Conservation (phyloP, 805 yeast species). For the Monosporozyma yasuniensis region DNA sequence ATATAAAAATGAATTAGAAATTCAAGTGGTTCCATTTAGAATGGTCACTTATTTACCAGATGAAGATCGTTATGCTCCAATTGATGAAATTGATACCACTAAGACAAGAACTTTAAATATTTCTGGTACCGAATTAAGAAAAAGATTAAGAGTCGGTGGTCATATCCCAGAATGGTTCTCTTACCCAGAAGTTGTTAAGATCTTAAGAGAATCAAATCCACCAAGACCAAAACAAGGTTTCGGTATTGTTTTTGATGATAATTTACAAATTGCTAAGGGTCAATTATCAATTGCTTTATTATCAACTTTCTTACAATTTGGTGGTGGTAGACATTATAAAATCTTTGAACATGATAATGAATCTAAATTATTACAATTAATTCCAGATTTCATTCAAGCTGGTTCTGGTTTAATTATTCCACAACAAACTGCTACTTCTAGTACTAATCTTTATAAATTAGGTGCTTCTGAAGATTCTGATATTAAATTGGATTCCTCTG, state of each 20-base stretch:
- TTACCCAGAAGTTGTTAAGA: slow-evolving; percentile 89
- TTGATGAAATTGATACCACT: slow-evolving; percentile 70
- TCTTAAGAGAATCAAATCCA: slow-evolving; percentile 85
- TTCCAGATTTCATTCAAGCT: slow-evolving; percentile 44
- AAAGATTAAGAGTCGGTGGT: slow-evolving; percentile 74
- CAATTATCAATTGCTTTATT: slow-evolving; percentile 76
- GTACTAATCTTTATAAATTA: slow-evolving; percentile 34
- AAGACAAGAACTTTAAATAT: slow-evolving; percentile 78
- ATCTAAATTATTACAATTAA: slow-evolving; percentile 55
- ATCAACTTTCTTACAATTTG: slow-evolving; percentile 81
- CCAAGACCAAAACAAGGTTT: slow-evolving; percentile 88
- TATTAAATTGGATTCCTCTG: slow-evolving; percentile 45
- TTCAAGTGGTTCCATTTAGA: slow-evolving; percentile 90
- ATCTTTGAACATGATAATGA: slow-evolving; percentile 49
- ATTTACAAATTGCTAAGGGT: slow-evolving; percentile 49
- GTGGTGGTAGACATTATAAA: slow-evolving; percentile 70
- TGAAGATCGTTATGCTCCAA: slow-evolving; percentile 89
- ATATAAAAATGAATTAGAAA: slow-evolving; percentile 68
- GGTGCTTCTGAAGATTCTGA: slow-evolving; percentile 47
- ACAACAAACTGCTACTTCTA: slow-evolving; percentile 8
- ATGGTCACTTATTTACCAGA: slow-evolving; percentile 96
- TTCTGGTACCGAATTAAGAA: slow-evolving; percentile 91
- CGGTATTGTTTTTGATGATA: slow-evolving; percentile 57
- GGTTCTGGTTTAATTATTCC: slow-evolving; percentile 85
- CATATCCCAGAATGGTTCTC: slow-evolving; percentile 96